Conservation (phyloP, 2,329 filamentous ascomycete genomes). For the Blastomyces percursus region DNA sequence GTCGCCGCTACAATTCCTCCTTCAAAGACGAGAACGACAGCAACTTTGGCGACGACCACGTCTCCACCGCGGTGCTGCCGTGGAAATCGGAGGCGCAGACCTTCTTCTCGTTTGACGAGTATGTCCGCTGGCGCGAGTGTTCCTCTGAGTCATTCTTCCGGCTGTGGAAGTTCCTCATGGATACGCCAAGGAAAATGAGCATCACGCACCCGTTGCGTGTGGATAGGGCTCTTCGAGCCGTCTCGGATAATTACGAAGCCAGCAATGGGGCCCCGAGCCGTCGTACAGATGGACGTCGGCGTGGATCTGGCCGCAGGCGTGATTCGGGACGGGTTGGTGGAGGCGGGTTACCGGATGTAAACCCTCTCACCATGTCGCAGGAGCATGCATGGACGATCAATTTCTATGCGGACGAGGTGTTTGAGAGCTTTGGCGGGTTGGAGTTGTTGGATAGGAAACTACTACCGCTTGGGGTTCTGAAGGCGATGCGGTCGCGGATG, state of each 20-base stretch:
- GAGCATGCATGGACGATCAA: slow-evolving; percentile 30
- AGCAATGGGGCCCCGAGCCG: background rate
- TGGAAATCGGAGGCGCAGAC: slow-evolving; percentile 10
- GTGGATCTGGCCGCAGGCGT: background rate
- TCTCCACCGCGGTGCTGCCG: background rate
- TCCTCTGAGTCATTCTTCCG: slow-evolving; percentile 11
- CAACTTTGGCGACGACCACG: slow-evolving; percentile 3
- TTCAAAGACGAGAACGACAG: slow-evolving; percentile 12
- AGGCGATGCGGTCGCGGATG: slow-evolving; percentile 32
- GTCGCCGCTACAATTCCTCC: slow-evolving; percentile 5
- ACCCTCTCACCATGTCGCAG: slow-evolving; percentile 11
- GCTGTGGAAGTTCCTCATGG: slow-evolving; percentile 21
- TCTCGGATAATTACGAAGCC: background rate
- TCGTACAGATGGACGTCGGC: background rate
- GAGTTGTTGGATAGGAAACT: slow-evolving; percentile 32
- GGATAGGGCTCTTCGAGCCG: background rate
- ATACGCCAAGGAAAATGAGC: slow-evolving; percentile 16
- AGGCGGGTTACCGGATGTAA: slow-evolving; percentile 12
- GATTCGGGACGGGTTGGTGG: background rate
- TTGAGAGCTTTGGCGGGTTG: slow-evolving; percentile 27
- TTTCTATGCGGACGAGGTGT: slow-evolving; percentile 26
- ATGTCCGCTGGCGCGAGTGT: slow-evolving; percentile 23
- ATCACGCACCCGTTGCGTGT: slow-evolving; percentile 16
- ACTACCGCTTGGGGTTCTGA: slow-evolving; percentile 30
- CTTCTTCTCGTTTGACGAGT: slow-evolving; percentile 32